A percentile compares a stretch with the other conserved stretches of the same genome.
Evolutionary conservation across 768 basidiomycete species (phyloP).

Genomic region (Melanogaster broomeanus): DNA sequence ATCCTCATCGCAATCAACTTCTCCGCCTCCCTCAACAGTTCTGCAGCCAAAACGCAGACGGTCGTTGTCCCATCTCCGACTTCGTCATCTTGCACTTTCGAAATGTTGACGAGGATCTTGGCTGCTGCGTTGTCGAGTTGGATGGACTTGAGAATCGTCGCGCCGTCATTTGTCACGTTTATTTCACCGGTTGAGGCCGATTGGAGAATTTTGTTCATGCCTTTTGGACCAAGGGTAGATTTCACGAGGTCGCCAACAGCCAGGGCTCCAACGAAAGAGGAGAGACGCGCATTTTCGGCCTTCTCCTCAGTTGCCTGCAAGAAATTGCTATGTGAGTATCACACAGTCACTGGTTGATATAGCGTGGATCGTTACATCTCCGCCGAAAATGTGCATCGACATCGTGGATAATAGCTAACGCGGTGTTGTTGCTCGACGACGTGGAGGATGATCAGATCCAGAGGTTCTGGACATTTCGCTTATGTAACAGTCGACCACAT

Average conservation of each 20-base stretch:
- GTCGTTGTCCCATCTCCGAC: constrained; percentile 94
- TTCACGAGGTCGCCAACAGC: constrained; percentile 98
- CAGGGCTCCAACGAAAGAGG: constrained; percentile 96
- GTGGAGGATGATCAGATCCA: not conserved
- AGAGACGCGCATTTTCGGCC: constrained; percentile 96
- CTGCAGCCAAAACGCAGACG: constrained; percentile 90
- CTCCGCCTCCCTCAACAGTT: constrained; percentile 93
- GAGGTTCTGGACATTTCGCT: not conserved
- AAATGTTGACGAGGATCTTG: constrained; percentile 99
- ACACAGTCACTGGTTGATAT: not conserved
- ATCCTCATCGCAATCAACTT: constrained; percentile 90
- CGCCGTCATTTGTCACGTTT: constrained; percentile 98
- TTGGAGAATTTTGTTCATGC: constrained; percentile 99
- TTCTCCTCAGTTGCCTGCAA: constrained; percentile 86
- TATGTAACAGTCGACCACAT: not conserved
- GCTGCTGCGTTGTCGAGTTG: constrained; percentile 98
- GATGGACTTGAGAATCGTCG: constrained; percentile 96
- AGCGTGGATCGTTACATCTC: constrained; percentile 46
- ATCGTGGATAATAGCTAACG: constrained; percentile 31
- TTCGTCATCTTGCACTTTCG: constrained; percentile 99
- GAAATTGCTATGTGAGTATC: constrained; percentile 7
- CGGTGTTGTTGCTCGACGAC: not conserved
- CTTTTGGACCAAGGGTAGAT: constrained; percentile 97
- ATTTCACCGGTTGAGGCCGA: constrained; percentile 88
- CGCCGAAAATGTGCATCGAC: constrained; percentile 73